Evolutionary conservation across 805 yeast species (phyloP).

Genomic region (Myxozyma melibiosi): DNA sequence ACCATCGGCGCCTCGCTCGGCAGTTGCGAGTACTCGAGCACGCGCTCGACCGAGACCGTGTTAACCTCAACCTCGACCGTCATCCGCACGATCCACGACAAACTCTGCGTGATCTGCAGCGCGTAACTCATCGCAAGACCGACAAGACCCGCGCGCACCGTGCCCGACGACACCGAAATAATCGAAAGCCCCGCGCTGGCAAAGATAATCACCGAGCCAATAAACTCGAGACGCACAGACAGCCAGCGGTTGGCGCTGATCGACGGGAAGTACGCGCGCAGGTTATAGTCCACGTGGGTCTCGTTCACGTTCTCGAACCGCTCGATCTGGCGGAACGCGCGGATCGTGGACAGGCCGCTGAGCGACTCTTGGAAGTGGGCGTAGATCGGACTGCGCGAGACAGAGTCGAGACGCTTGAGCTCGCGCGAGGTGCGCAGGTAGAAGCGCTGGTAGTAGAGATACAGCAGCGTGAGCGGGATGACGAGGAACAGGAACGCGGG

Average conservation of each 20-base stretch:
- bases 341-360: slow-evolving; percentile 73
- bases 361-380: slow-evolving; percentile 83
- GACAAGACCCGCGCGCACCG: slow-evolving; percentile 82
- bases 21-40: slow-evolving; percentile 80
- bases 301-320: slow-evolving; percentile 62
- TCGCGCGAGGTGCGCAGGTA: slow-evolving; percentile 76
- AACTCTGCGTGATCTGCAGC: slow-evolving; percentile 85
- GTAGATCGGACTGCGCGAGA: slow-evolving; percentile 73
- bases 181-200: slow-evolving; percentile 85
- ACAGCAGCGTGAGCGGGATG: slow-evolving; percentile 66
- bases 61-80: slow-evolving; percentile 97
- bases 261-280: slow-evolving; percentile 91
- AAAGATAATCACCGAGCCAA: slow-evolving; percentile 86
- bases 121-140: slow-evolving; percentile 95
- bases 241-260: slow-evolving; percentile 96
- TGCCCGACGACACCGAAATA: slow-evolving; percentile 64
- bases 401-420: slow-evolving; percentile 69
- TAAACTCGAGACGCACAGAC: slow-evolving; percentile 87
- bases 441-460: slow-evolving; percentile 68
- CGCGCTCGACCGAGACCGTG: slow-evolving; percentile 94
- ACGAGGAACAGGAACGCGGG: slow-evolving; percentile 80
- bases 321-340: slow-evolving; percentile 69
- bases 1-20: slow-evolving; percentile 81
- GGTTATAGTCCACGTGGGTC: slow-evolving; percentile 71
- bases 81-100: slow-evolving; percentile 98